Conservation (phyloP, 202 grass and related monocot genomes). For the Zoysia matrella region DNA sequence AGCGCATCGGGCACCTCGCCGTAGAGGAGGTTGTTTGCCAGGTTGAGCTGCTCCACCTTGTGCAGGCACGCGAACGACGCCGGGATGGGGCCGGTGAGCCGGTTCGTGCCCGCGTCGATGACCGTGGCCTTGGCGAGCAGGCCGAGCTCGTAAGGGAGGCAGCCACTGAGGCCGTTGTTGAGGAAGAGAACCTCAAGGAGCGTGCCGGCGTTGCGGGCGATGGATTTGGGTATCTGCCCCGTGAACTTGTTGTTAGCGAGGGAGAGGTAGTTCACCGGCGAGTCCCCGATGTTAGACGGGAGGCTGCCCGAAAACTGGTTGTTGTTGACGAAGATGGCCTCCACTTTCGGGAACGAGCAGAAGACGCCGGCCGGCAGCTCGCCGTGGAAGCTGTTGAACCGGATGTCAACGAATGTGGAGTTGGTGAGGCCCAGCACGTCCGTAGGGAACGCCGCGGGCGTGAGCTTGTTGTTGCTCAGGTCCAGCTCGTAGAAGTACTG, state of each 20-base stretch:
- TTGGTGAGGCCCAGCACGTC: conserved; percentile 60
- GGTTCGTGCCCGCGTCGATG: conserved; percentile 86
- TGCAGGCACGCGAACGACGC: conserved; percentile 73
- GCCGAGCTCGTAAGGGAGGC: conserved; percentile 86
- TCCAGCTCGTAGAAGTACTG: conserved; percentile 93
- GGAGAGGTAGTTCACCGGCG: conserved; percentile 79
- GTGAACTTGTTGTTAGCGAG: conserved; percentile 90
- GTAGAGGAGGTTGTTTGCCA: conserved; percentile 73
- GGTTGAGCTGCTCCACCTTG: conserved; percentile 84
- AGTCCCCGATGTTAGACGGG: conserved; percentile 71
- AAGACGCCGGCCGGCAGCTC: conserved; percentile 55
- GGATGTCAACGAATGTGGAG: conserved; percentile 84
- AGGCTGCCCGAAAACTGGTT: conserved; percentile 64
- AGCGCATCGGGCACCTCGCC: conserved; percentile 84
- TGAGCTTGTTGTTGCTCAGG: conserved; percentile 85
- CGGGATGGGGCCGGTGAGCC: conserved; percentile 79
- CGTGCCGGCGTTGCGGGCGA: conserved; percentile 54
- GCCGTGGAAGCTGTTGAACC: conserved; percentile 66
- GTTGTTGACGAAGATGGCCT: conserved; percentile 96
- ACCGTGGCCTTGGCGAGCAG: conserved; percentile 68
- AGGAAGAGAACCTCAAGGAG: conserved; percentile 88
- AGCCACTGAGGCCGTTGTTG: conserved; percentile 81
- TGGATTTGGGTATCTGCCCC: conserved; percentile 74
- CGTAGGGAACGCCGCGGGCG: conserved; percentile 40
- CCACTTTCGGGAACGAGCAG: conserved; percentile 46